phyloP scores from a whole-genome alignment of 2,329 filamentous ascomycete species.

The Ophiostoma angusticollis region DNA sequence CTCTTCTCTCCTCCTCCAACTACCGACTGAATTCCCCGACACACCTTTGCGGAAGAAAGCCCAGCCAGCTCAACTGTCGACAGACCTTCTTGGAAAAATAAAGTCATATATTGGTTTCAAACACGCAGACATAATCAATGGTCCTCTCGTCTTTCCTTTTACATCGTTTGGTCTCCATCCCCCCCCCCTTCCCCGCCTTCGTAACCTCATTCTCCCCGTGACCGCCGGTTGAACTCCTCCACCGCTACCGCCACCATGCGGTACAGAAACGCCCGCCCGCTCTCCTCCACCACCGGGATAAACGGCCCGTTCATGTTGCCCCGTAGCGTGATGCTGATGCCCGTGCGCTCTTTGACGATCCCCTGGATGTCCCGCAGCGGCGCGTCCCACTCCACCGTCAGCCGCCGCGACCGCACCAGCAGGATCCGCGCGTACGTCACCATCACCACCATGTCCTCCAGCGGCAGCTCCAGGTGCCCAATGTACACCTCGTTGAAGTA shows the following conservation, averaged over 20 bases:
- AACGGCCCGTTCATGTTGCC: slow-evolving; percentile 91
- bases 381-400: slow-evolving; percentile 91
- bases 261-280: slow-evolving; percentile 50
- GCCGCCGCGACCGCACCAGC: slow-evolving; percentile 72
- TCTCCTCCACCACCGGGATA: slow-evolving; percentile 84
- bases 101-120: too few species aligned
- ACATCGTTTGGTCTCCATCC: too few species aligned
- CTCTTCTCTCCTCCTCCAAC: too few species aligned
- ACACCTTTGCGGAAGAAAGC: too few species aligned
- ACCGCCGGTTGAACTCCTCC: slow-evolving; percentile 54
- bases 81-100: too few species aligned
- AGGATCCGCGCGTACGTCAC: slow-evolving; percentile 80
- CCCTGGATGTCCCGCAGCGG: slow-evolving; percentile 92
- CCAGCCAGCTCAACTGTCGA: too few species aligned
- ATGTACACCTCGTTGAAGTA: slow-evolving; percentile 98
- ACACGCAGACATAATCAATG: too few species aligned
- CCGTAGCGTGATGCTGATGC: slow-evolving; percentile 75
- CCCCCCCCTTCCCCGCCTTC: neutral
- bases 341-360: slow-evolving; percentile 91
- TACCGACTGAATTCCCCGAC: too few species aligned
- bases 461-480: slow-evolving; percentile 82
- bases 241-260: slow-evolving; percentile 53
- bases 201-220: slow-evolving; percentile 7
- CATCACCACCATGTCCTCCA: slow-evolving; percentile 80
- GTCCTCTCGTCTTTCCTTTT: too few species aligned